Conservation (phyloP, 1,284 basidiomycete genomes). For the Apiotrichum brassicae region DNA sequence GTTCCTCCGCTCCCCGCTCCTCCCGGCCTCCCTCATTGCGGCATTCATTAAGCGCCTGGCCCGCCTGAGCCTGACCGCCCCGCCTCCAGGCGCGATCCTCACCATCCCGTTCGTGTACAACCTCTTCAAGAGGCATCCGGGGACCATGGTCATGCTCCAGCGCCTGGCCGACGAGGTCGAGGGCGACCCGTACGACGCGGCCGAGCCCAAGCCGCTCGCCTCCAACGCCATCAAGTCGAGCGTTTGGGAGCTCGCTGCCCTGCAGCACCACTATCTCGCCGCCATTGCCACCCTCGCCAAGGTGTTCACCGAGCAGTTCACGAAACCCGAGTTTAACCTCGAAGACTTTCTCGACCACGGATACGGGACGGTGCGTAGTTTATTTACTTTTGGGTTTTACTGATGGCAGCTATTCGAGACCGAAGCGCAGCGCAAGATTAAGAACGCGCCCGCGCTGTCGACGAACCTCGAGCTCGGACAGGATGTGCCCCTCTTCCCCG, state of each 20-base stretch:
- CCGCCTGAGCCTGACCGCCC: conserved; percentile 72
- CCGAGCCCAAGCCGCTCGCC: conserved; percentile 66
- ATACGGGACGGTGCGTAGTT: conserved; percentile 60
- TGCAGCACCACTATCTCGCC: conserved; percentile 76
- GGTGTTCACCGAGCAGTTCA: conserved; percentile 87
- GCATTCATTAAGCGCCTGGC: conserved; percentile 91
- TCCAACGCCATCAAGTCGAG: conserved; percentile 79
- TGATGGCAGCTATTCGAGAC: conserved; percentile 63
- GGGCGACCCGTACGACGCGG: conserved; percentile 53
- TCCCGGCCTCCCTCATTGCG: conserved; percentile 81
- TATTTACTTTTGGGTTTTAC: too few relatives aligned
- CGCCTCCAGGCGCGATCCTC: conserved; percentile 84
- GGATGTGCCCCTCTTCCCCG: conserved; percentile 7
- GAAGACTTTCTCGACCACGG: conserved; percentile 98
- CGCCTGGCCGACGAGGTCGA: conserved; percentile 46
- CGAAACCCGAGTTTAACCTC: conserved; percentile 78
- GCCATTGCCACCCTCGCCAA: conserved; percentile 75
- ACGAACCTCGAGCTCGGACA: conserved; percentile 30
- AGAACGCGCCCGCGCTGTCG: conserved; percentile 63
- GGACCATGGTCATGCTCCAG: conserved; percentile 90
- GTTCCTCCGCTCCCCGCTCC: conserved; percentile 85
- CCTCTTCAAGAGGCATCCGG: conserved; percentile 83
- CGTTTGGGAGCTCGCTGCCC: conserved; percentile 82
- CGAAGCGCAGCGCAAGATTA: conserved; percentile 71
- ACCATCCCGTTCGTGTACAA: conserved; percentile 93